Conservation (phyloP, 805 yeast species). For the Kodamaea nitidulidarum region DNA sequence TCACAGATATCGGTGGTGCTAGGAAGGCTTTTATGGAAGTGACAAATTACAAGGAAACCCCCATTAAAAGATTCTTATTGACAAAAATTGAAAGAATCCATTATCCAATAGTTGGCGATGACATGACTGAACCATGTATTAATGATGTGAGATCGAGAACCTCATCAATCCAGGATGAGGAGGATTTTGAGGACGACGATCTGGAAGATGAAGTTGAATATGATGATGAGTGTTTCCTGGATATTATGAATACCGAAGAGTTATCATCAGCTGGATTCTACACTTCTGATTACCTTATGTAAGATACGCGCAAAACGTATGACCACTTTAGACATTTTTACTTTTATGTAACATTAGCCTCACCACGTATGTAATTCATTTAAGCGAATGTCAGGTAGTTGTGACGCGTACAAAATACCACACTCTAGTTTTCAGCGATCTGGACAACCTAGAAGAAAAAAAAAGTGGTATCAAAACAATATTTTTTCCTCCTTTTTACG, state of each 20-base stretch:
- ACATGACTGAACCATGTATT: neutral
- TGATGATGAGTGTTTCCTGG: slow-evolving; percentile 6
- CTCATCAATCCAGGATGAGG: neutral
- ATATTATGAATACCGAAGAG: slow-evolving; percentile 4
- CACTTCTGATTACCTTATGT: neutral
- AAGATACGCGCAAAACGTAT: too few relatives aligned
- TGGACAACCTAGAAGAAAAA: slow-evolving; percentile 8
- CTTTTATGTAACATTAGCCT: too few relatives aligned
- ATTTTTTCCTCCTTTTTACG: neutral
- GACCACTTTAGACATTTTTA: too few relatives aligned
- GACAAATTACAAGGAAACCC: slow-evolving; percentile 22
- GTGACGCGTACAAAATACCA: too few relatives aligned
- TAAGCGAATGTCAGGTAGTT: neutral
- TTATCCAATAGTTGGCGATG: slow-evolving; percentile 9
- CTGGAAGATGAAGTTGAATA: slow-evolving; percentile 1
- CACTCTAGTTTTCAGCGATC: neutral
- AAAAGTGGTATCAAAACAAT: slow-evolving; percentile 2
- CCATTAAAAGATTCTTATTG: slow-evolving; percentile 14
- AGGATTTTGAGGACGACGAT: slow-evolving; percentile 5
- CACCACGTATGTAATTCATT: too few relatives aligned
- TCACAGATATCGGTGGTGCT: slow-evolving; percentile 21
- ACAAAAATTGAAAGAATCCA: slow-evolving; percentile 9
- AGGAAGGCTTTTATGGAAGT: slow-evolving; percentile 20
- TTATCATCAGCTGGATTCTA: neutral
- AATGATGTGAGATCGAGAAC: neutral